Base-by-base conservation (phyloP, 768 basidiomycete species). In the Nevesoporus exiguus region DNA sequence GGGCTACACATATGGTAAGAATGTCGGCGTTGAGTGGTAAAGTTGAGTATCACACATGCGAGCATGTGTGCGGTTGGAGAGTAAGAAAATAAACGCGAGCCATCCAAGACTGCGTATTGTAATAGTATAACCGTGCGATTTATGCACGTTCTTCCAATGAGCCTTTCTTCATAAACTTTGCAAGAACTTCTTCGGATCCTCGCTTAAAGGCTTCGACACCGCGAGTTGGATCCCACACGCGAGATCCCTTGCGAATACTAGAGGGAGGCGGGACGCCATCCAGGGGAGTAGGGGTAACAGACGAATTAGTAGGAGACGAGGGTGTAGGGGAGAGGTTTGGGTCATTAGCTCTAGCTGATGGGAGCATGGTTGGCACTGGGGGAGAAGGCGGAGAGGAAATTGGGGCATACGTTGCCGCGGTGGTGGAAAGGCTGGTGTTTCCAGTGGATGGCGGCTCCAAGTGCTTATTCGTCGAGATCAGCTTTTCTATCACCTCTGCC, bases 211-310 rank as follows among this genome's bases (percentile, higher is more conserved):
- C 62, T 55, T 95, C 93, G 3, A 94, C 84, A 41, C 86, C 87
- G 21, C 92, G 84, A 10, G 85, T 84, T 17, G 93, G 93, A 66
- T 94, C 92, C 84, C 88, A 96, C 5, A 88, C 85, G 21, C 91
- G 80, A 3, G 78, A 80, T 21, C 78, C 76, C 61, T 79, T 82
- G 36, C 68, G 71, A 19, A 29, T 46, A 74, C 70, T 34, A 69
- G 58, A 62, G 9, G 61, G 56, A 29, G 70, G 54, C 22, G 70
- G 68, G 8, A 68, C 71, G 41, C 80, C 80, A 24, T 73, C 66
- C 11, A 82, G 79, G 15, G 81, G 82, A 14, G 78, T 41, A 1
- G 84, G 80, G 2, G 81, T 79, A 24, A 74, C 62, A 0, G 83
- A 83, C 0, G 85, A 83, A 25, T 75, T 73, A 11, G 81, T 80